Base-by-base conservation (phyloP, 345 rosid genomes). In the Aurinia saxatilis region DNA sequence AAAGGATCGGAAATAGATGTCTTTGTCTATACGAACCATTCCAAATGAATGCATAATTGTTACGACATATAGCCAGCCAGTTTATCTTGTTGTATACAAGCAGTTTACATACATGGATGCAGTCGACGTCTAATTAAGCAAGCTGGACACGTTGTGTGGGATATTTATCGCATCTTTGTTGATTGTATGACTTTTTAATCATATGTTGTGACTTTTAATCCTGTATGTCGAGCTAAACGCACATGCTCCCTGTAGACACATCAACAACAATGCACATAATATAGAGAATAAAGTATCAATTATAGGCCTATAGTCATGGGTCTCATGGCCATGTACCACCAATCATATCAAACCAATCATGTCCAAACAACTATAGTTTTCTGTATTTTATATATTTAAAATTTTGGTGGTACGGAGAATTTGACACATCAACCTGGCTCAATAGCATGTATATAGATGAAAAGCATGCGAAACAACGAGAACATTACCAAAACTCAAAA, bases 401-500 rank as follows among this genome's bases (percentile, higher is more conserved):
- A 10, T 49, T 15, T 16, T 57, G 25, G 72, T 68, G 72, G 72
- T 41, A 34, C n/a, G 23, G 17, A 59, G 50, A 21, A 36, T 33
- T 58, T n/a, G n/a, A 59, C 60, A 59, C 72, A 35, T 59, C 48
- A 16, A 17, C n/a, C 17, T 60, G 34, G 25, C 40, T 42, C 34
- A 31, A 16, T 25, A 62, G 60, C 61, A 36, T 36, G 40, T 18
- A 60, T n/a, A 25, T 51, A 10, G 13, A 25, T 34, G 23, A 17
- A 50, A 34, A 42, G 37, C 33, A 60, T 11, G 46, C 50, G 18
- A 60, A 13, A 60, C 73, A 69, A 60, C 12, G 17, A 69, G 56
- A 69, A 60, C 67, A 8, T 29, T 18, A 60, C 62, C 73, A 44
- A 68, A 60, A 50, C 34, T 4, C 5, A 27, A 4, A 31, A 15